These are phyloP conservation scores for Aphanomyces astaci DNA, from an alignment of 352 stramenopile species.

Conservation along the genomic window DNA sequence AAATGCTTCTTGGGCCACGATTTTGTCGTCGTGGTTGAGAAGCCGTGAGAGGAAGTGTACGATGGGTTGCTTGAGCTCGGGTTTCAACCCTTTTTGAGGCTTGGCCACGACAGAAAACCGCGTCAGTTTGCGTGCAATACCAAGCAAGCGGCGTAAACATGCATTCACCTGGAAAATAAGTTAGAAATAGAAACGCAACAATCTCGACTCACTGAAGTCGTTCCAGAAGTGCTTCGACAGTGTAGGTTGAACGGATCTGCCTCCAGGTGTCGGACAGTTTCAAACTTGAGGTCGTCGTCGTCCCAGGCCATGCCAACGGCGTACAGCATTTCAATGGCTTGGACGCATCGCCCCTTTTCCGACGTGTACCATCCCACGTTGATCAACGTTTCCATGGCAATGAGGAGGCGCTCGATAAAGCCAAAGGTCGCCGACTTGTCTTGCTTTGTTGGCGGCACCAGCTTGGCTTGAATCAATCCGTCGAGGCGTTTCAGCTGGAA, in stretches of 20 bases:
- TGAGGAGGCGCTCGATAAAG: constrained; percentile 7
- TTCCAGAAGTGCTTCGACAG: background rate
- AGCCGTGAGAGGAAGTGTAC: constrained; percentile 19
- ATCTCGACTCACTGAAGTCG: background rate
- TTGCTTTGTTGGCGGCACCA: background rate
- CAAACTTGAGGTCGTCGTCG: background rate
- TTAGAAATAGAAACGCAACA: background rate
- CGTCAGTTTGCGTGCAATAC: constrained; percentile 5
- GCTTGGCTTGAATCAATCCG: background rate
- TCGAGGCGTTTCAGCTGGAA: background rate
- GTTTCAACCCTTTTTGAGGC: background rate
- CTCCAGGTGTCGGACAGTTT: background rate
- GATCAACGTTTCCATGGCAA: constrained; percentile 5
- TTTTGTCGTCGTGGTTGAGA: background rate
- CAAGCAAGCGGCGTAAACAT: constrained; percentile 9
- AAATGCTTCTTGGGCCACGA: constrained; percentile 16
- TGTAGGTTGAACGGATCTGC: constrained; percentile 18
- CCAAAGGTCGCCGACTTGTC: background rate
- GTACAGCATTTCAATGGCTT: background rate
- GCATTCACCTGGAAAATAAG: constrained; percentile 4
- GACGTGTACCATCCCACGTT: constrained; percentile 15
- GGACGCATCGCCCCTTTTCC: background rate
- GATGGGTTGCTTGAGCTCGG: background rate
- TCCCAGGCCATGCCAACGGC: constrained; percentile 17
- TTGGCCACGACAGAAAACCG: constrained; percentile 9